phyloP scores from a whole-genome alignment of 805 yeast genomes.

The Pichia californica region DNA sequence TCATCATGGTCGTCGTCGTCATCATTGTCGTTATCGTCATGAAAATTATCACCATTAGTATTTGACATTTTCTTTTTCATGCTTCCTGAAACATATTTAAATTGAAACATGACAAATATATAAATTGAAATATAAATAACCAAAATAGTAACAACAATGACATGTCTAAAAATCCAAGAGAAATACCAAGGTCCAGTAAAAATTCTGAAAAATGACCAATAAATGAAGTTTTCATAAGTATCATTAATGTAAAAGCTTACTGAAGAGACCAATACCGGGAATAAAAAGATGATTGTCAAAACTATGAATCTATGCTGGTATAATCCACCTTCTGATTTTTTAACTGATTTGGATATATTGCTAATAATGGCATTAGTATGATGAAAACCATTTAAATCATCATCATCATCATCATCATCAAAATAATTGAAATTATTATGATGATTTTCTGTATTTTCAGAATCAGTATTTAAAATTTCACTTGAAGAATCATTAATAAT shows the following conservation, averaged over 20 bases:
- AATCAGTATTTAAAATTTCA: too few relatives aligned
- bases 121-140: constrained; percentile 66
- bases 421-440: not conserved
- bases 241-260: constrained; percentile 39
- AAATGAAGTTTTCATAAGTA: constrained; percentile 57
- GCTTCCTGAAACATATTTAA: constrained; percentile 35
- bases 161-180: constrained; percentile 78
- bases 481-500: too few relatives aligned
- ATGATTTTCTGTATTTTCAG: too few relatives aligned
- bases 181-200: constrained; percentile 68
- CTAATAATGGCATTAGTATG: not conserved
- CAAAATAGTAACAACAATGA: constrained; percentile 56
- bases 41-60: not conserved
- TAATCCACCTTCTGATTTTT: constrained; percentile 61
- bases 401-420: not conserved
- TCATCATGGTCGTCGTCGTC: constrained; percentile 1
- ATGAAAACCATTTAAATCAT: not conserved
- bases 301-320: constrained; percentile 51
- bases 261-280: constrained; percentile 73
- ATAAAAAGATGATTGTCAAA: constrained; percentile 48
- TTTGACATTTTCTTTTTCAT: not conserved
- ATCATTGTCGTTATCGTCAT: not conserved
- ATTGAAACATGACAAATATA: constrained; percentile 60
- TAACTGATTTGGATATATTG: constrained; percentile 1
- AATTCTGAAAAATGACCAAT: constrained; percentile 75